Percentiles rank a stretch among this genome's conserved stretches.
Evolutionary conservation across 495 filamentous ascomycete species (phyloP).

Genomic region (Platismatia glauca): DNA sequence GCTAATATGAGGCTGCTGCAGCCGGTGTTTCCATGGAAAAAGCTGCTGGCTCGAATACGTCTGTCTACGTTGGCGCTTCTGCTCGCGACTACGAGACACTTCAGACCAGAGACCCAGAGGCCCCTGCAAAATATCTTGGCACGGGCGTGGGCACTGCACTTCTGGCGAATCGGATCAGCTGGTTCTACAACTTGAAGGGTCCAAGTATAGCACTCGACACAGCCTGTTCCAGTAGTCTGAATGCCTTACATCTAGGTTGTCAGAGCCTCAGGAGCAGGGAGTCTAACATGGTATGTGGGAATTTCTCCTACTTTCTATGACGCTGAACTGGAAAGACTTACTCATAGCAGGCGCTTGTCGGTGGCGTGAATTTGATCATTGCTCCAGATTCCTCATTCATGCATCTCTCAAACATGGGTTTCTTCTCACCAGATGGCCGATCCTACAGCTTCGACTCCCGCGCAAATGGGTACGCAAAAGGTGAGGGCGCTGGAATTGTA

Average conservation of each 20-base stretch:
- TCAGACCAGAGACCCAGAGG: constrained; percentile 1
- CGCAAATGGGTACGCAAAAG: constrained; percentile 31
- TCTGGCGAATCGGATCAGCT: constrained; percentile 42
- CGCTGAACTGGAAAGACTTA: neutral
- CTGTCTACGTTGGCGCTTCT: constrained; percentile 2
- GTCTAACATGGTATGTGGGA: constrained; percentile 24
- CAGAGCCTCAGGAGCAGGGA: constrained; percentile 36
- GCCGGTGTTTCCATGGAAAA: constrained; percentile 2
- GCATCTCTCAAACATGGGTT: constrained; percentile 15
- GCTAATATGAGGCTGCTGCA: neutral
- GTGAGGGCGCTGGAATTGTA: constrained; percentile 28
- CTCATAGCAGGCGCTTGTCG: too few relatives aligned
- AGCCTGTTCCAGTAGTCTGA: constrained; percentile 39
- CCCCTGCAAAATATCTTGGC: neutral
- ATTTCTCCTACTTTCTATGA: constrained; percentile 18
- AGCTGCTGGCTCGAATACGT: constrained; percentile 2
- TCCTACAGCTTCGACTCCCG: constrained; percentile 33
- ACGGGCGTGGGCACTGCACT: constrained; percentile 1
- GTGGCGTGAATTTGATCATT: neutral
- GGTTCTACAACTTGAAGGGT: constrained; percentile 41
- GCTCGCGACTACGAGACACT: constrained; percentile 7
- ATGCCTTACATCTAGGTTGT: constrained; percentile 36
- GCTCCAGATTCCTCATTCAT: neutral
- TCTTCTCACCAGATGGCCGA: constrained; percentile 20
- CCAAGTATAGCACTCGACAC: constrained; percentile 43